Percentiles rank a stretch among this genome's conserved stretches.
phyloP scores from a whole-genome alignment of 2,329 filamentous ascomycete genomes.

The Dactylellina leptospora region DNA sequence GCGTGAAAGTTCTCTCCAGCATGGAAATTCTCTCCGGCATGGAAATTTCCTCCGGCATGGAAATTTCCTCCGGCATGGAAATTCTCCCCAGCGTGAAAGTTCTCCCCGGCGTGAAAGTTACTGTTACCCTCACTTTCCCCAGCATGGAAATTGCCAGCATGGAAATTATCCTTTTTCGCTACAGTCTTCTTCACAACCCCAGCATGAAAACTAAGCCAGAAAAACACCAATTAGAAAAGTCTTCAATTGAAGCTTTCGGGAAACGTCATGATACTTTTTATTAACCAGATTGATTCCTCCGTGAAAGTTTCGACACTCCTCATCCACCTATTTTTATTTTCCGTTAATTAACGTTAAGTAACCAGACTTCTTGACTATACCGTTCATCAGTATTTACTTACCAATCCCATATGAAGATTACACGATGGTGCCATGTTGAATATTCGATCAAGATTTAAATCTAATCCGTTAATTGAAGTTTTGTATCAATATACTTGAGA shows the following conservation, averaged over 20 bases:
- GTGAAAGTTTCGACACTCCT: background rate
- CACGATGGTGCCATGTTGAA: conserved; percentile 2
- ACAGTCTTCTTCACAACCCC: background rate
- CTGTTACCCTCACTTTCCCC: too few species aligned
- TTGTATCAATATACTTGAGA: too few species aligned
- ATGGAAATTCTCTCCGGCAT: conserved; percentile 4
- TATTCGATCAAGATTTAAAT: too few species aligned
- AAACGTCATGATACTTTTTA: background rate
- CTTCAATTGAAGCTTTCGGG: background rate
- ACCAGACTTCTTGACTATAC: too few species aligned
- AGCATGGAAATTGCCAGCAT: conserved; percentile 1
- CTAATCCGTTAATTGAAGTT: too few species aligned
- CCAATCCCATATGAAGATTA: conserved; percentile 4
- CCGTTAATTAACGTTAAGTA: too few species aligned
- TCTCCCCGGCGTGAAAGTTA: conserved; percentile 3
- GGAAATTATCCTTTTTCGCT: background rate
- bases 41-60: background rate
- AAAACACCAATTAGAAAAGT: background rate
- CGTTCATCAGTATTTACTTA: background rate
- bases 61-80: conserved; percentile 4
- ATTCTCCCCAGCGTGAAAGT: background rate
- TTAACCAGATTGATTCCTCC: background rate
- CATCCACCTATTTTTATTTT: conserved; percentile 8
- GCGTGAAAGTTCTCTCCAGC: background rate
- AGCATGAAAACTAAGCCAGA: conserved; percentile 5